Base-by-base conservation (phyloP, 495 filamentous ascomycete species). In the Xylaria flabelliformis region DNA sequence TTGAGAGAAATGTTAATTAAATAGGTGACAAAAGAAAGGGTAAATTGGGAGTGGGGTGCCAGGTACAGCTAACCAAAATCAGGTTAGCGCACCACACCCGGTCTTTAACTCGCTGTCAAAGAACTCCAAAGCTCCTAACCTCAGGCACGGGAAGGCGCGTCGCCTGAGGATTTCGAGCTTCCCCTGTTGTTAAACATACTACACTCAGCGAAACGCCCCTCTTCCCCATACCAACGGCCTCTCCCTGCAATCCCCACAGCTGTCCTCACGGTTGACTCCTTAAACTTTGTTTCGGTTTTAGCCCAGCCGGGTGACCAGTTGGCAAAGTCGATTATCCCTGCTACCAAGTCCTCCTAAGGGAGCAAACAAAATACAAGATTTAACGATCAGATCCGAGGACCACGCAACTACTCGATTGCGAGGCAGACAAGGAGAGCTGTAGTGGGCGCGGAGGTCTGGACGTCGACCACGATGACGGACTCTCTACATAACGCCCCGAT, bases 401-500 rank as follows among this genome's bases (percentile, higher is more conserved):
- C 0, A 50, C 17, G 4, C 51, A 12, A 21, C 42, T 46, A 15
- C 26, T 42, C 58, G 26, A 70, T 64, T 59, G 58, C 46, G 53
- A 67, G 36, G 51, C n/a, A 42, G 41, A 61, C 8, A 64, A 62
- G 69, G 71, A 73, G 64, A 42, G 63, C 64, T 73, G 64, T 9
- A 53, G 71, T 34, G 64, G 55, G 69, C 62, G 69, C 64, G 64
- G 58, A 53, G 39, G 56, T 46, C 19, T 63, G 58, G 64, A 69
- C 71, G 46, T 75, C 72, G 75, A 75, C 80, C 80, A 88, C 80
- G 77, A 94, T 95, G 92, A 86, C 90, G 63, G 94, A 97, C 81
- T 92, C 91, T 72, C 91, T 97, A 66, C 95, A 95, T 85, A 98
- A 98, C 84, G 95, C 94, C 74, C 94, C 96, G 64, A 97, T 99